phyloP scores from a whole-genome alignment of 768 basidiomycete species.

The Leccinum variicolor region DNA sequence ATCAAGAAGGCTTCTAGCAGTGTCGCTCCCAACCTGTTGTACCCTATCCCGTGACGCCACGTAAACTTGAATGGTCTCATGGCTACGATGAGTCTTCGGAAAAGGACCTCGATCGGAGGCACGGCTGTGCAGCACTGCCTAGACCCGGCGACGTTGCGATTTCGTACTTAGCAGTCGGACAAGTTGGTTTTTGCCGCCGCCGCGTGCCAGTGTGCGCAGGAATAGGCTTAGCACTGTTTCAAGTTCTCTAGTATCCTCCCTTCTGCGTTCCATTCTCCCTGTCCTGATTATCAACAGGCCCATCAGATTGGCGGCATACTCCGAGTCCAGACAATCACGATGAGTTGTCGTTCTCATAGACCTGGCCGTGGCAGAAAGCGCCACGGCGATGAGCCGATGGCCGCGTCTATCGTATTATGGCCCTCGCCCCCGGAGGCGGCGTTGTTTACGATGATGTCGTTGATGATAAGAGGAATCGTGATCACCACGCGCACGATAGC shows the following conservation, averaged over 20 bases:
- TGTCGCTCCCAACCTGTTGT: no score
- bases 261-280: not conserved
- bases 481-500: constrained; percentile 23
- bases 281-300: not conserved
- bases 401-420: constrained; percentile 8
- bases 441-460: constrained; percentile 18
- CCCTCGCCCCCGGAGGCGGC: not conserved
- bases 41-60: no score
- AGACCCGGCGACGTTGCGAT: no score
- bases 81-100: no score
- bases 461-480: constrained; percentile 16
- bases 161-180: no score
- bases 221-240: no score
- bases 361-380: constrained; percentile 12
- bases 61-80: no score
- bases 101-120: no score
- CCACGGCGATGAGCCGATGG: constrained; percentile 9
- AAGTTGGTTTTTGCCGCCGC: no score
- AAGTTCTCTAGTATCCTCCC: not conserved
- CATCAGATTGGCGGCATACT: not conserved
- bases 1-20: no score
- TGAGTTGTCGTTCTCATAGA: not conserved
- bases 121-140: no score
- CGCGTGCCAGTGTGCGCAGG: no score
- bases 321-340: not conserved